Percentiles rank a stretch among this genome's conserved stretches.
Evolutionary conservation across 208 protist genomes (phyloP).

Genomic region (Baffinella frigidus): DNA sequence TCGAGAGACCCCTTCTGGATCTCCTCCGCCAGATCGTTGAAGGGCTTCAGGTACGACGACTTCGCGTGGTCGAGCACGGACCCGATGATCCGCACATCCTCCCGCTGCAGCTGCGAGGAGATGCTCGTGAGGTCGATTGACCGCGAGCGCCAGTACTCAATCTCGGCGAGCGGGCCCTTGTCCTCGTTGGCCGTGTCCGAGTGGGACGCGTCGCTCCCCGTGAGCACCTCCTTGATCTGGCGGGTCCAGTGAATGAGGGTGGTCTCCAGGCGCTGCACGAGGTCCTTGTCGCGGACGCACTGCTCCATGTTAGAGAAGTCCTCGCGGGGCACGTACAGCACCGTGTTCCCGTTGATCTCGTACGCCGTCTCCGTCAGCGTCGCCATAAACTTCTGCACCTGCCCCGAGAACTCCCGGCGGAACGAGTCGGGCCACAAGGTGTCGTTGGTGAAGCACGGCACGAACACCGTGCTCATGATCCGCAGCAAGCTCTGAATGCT

Average conservation of each 20-base stretch:
- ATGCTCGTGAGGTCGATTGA: conserved; percentile 89
- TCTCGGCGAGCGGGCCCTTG: conserved; percentile 88
- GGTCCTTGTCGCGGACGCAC: conserved; percentile 86
- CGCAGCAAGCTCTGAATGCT: conserved; percentile 13
- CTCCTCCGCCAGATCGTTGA: conserved; percentile 88
- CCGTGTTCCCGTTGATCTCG: conserved; percentile 87
- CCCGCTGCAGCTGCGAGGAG: conserved; percentile 92
- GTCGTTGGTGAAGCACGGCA: conserved; percentile 66
- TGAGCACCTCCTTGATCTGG: conserved; percentile 95
- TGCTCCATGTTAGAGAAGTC: conserved; percentile 73
- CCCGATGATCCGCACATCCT: conserved; percentile 76
- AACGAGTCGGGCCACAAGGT: conserved; percentile 87
- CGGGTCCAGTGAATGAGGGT: conserved; percentile 97
- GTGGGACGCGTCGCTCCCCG: conserved; percentile 80
- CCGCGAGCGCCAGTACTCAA: conserved; percentile 94
- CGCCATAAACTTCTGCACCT: conserved; percentile 95
- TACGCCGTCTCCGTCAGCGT: conserved; percentile 90
- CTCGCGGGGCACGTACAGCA: conserved; percentile 95
- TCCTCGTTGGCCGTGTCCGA: conserved; percentile 64
- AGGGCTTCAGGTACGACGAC: conserved; percentile 82
- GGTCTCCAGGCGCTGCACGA: conserved; percentile 93
- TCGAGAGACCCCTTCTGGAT: conserved; percentile 80
- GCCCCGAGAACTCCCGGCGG: conserved; percentile 87
- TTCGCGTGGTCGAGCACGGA: conserved; percentile 43
- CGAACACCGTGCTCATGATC: conserved; percentile 39